These are phyloP conservation scores for Chalara sp. DNA, from an alignment of 2,329 filamentous ascomycete species.

Conservation along the genomic window DNA sequence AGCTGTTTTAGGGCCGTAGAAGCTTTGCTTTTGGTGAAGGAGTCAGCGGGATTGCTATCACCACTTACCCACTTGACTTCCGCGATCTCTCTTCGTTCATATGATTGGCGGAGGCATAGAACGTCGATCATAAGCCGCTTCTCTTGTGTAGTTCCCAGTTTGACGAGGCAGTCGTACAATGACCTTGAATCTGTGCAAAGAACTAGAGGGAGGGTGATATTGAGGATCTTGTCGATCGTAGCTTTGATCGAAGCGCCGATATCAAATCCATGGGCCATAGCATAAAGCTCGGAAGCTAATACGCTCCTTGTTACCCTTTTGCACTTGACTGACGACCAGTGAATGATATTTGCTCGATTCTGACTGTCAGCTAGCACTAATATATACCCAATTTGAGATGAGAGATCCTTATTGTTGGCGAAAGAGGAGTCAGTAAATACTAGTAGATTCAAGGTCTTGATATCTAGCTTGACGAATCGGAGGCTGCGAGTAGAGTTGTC, in stretches of 20 bases:
- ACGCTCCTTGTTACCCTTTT: neutral
- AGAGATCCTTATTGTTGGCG: too few species aligned
- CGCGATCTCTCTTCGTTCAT: too few species aligned
- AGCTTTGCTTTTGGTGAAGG: too few species aligned
- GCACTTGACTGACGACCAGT: slow-evolving; percentile 5
- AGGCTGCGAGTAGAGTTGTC: too few species aligned
- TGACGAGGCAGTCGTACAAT: neutral
- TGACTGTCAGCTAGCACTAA: slow-evolving; percentile 2
- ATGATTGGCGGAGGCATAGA: too few species aligned
- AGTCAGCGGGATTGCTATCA: too few species aligned
- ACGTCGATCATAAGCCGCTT: neutral
- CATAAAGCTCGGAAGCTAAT: neutral
- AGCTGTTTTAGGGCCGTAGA: too few species aligned
- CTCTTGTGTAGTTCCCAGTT: neutral
- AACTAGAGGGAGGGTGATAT: neutral
- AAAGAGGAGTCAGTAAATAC: too few species aligned
- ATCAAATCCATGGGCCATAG: neutral
- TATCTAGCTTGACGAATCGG: too few species aligned
- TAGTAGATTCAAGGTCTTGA: too few species aligned
- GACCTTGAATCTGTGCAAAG: neutral
- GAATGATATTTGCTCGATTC: slow-evolving; percentile 4
- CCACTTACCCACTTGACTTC: too few species aligned
- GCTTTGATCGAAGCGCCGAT: neutral
- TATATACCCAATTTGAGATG: too few species aligned
- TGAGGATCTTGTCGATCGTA: neutral